Evolutionary conservation across 148 eudicot species (phyloP).

Genomic region (Vaccinium macrocarpon): DNA sequence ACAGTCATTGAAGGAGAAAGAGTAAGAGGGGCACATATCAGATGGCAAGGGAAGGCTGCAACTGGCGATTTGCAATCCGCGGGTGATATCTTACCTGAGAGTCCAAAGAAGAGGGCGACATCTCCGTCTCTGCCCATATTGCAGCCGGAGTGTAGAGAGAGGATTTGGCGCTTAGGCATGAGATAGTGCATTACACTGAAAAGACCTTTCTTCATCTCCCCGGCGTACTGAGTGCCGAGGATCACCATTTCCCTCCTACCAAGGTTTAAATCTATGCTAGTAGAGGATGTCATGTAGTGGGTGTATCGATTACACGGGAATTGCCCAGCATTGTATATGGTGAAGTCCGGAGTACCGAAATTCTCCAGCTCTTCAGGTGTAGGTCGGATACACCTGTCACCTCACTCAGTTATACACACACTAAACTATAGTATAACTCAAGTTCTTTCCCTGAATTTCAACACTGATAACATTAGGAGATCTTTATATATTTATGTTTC

Average conservation of each 20-base stretch:
- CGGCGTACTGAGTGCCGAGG: slow-evolving; percentile 85
- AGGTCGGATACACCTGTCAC: slow-evolving; percentile 87
- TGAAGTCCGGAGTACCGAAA: slow-evolving; percentile 81
- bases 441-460: background rate
- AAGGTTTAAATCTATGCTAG: slow-evolving; percentile 75
- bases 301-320: slow-evolving; percentile 86
- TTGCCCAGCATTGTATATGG: slow-evolving; percentile 83
- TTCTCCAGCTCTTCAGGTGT: slow-evolving; percentile 73
- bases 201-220: slow-evolving; percentile 90
- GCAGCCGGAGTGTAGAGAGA: slow-evolving; percentile 81
- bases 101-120: slow-evolving; percentile 86
- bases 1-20: background rate
- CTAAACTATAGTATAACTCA: slow-evolving; percentile 19
- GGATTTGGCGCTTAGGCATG: slow-evolving; percentile 76
- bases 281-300: slow-evolving; percentile 85
- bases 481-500: background rate
- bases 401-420: slow-evolving; percentile 51
- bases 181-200: slow-evolving; percentile 87
- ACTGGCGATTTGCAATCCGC: slow-evolving; percentile 13
- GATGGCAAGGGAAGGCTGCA: slow-evolving; percentile 20
- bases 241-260: slow-evolving; percentile 83
- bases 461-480: background rate
- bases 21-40: slow-evolving; percentile 24
- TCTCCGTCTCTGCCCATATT: slow-evolving; percentile 84
- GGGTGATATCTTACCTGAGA: slow-evolving; percentile 51